Evolutionary conservation across 352 stramenopile genomes (phyloP).

Genomic region (Nothophytophthora sp.): DNA sequence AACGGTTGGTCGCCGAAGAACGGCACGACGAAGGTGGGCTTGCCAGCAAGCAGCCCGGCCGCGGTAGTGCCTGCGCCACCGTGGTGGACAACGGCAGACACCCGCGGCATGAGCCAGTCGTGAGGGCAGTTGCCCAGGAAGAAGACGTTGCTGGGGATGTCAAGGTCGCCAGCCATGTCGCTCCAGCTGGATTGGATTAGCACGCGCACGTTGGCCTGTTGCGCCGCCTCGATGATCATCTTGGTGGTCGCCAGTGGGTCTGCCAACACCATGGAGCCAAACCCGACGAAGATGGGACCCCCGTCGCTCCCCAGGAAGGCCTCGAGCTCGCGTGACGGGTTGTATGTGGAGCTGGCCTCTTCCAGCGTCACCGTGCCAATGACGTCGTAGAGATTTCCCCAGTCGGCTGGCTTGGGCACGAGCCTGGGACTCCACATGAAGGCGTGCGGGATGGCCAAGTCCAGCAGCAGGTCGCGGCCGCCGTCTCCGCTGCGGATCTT

Average conservation of each 20-base stretch:
- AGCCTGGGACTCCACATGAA: constrained; percentile 89
- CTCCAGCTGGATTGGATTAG: constrained; percentile 90
- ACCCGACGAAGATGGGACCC: constrained; percentile 92
- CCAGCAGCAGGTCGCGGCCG: constrained; percentile 48
- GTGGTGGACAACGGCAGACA: constrained; percentile 83
- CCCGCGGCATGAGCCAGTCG: constrained; percentile 90
- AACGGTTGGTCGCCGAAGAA: constrained; percentile 96
- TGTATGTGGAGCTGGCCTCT: constrained; percentile 34
- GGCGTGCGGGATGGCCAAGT: constrained; percentile 75
- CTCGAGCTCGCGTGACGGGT: constrained; percentile 47
- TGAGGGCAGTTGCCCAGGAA: constrained; percentile 76
- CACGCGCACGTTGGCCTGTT: constrained; percentile 62
- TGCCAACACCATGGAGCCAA: constrained; percentile 92
- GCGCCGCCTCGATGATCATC: constrained; percentile 85
- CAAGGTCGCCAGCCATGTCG: constrained; percentile 49
- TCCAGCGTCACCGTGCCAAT: constrained; percentile 80
- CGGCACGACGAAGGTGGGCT: constrained; percentile 93
- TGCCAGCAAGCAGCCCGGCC: constrained; percentile 83
- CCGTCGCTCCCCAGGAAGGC: constrained; percentile 58
- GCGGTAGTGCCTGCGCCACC: constrained; percentile 88
- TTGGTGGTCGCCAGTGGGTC: constrained; percentile 61
- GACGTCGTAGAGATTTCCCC: constrained; percentile 81
- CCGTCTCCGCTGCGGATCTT: constrained; percentile 56
- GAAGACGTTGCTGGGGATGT: constrained; percentile 48
- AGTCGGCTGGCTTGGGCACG: constrained; percentile 88